Evolutionary conservation across 2,329 filamentous ascomycete genomes (phyloP).

Genomic region (Penicillium sp.): DNA sequence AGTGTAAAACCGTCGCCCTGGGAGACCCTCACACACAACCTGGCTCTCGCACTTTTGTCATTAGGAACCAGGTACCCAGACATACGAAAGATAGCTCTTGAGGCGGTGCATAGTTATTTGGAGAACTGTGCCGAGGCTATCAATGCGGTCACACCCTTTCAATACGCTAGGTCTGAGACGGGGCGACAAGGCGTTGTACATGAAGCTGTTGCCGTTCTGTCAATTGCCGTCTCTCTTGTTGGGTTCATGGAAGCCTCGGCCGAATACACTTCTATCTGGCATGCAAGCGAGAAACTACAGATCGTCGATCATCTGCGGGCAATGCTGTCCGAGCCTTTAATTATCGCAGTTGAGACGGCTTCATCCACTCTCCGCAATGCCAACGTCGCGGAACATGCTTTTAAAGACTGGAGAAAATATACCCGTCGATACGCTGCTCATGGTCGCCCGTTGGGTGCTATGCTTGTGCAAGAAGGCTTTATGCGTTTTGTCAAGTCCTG

Average conservation of each 20-base stretch:
- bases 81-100: constrained; percentile 64
- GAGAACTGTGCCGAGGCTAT: constrained; percentile 66
- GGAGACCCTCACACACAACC: constrained; percentile 75
- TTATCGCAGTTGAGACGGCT: constrained; percentile 82
- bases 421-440: constrained; percentile 76
- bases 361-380: constrained; percentile 87
- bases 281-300: constrained; percentile 66
- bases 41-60: constrained; percentile 77
- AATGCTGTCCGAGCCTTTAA: constrained; percentile 78
- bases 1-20: constrained; percentile 84
- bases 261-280: constrained; percentile 78
- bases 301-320: constrained; percentile 70
- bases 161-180: constrained; percentile 57
- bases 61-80: constrained; percentile 71
- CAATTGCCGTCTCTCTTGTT: constrained; percentile 78
- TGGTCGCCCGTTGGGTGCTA: constrained; percentile 80
- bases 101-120: constrained; percentile 70
- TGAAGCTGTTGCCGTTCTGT: constrained; percentile 68
- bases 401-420: constrained; percentile 86
- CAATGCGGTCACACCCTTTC: constrained; percentile 53
- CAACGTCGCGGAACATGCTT: constrained; percentile 60
- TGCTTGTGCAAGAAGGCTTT: constrained; percentile 86
- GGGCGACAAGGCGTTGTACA: constrained; percentile 43
- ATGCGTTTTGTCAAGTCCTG: constrained; percentile 79
- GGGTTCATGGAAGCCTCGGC: constrained; percentile 86